Evolutionary conservation across 176 grass and related monocot species (phyloP).

Genomic region (Zizania latifolia): DNA sequence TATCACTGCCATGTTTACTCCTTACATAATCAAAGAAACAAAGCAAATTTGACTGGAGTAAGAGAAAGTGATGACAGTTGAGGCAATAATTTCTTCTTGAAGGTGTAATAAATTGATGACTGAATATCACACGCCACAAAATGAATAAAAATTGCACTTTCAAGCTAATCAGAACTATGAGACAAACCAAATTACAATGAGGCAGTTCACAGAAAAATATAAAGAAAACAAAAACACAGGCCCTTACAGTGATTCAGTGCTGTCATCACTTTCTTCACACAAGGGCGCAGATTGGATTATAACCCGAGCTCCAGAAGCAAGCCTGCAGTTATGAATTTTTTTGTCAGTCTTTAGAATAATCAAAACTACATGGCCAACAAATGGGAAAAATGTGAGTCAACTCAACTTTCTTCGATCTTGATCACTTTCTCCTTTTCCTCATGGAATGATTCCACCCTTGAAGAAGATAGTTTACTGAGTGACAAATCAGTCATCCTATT

Average conservation of each 20-base stretch:
- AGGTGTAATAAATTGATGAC: constrained; percentile 27
- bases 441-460: constrained; percentile 68
- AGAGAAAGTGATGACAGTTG: not conserved
- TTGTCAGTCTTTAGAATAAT: constrained; percentile 34
- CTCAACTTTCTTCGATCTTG: constrained; percentile 99
- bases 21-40: not conserved
- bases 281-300: constrained; percentile 72
- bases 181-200: constrained; percentile 32
- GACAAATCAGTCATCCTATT: constrained; percentile 65
- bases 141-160: constrained; percentile 26
- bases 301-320: constrained; percentile 94
- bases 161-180: constrained; percentile 30
- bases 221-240: constrained; percentile 18
- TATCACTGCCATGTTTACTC: not conserved
- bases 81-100: constrained; percentile 23
- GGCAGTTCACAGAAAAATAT: constrained; percentile 19
- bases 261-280: constrained; percentile 70
- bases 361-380: not conserved
- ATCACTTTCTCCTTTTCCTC: constrained; percentile 73
- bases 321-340: constrained; percentile 51
- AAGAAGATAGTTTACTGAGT: constrained; percentile 56
- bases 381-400: constrained; percentile 29
- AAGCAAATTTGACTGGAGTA: not conserved
- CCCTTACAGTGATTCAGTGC: constrained; percentile 60
- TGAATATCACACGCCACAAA: constrained; percentile 38